Evolutionary conservation across 495 filamentous ascomycete species (phyloP).

Genomic region (Choiromyces venosus): DNA sequence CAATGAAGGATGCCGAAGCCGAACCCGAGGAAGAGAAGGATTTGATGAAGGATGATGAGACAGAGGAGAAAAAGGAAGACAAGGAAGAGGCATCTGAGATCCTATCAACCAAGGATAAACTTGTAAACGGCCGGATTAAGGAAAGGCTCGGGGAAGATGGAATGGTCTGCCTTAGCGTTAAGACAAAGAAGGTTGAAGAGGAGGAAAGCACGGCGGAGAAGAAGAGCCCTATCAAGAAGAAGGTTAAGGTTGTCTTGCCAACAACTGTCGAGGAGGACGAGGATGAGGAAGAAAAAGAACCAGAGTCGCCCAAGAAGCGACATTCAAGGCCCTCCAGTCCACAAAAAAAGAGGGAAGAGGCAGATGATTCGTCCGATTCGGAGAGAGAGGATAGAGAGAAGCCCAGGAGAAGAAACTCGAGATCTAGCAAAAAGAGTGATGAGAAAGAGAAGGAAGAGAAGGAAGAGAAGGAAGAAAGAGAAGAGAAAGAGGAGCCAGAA

Average conservation of each 20-base stretch:
- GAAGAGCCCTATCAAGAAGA: slow-evolving; percentile 28
- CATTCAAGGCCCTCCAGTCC: slow-evolving; percentile 14
- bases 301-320: slow-evolving; percentile 7
- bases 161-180: slow-evolving; percentile 18
- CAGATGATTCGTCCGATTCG: slow-evolving; percentile 27
- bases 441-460: slow-evolving; percentile 16
- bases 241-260: slow-evolving; percentile 25
- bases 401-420: slow-evolving; percentile 43
- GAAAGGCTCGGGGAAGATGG: slow-evolving; percentile 27
- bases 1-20: neutral
- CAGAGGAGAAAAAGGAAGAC: slow-evolving; percentile 25
- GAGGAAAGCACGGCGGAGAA: slow-evolving; percentile 20
- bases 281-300: slow-evolving; percentile 28
- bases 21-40: slow-evolving; percentile 16
- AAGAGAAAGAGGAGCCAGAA: slow-evolving; percentile 26
- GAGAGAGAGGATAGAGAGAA: slow-evolving; percentile 43
- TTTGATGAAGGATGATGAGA: slow-evolving; percentile 15
- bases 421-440: slow-evolving; percentile 6
- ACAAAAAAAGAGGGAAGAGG: slow-evolving; percentile 39
- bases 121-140: slow-evolving; percentile 34
- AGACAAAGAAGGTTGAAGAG: slow-evolving; percentile 13
- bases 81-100: slow-evolving; percentile 24
- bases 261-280: slow-evolving; percentile 30
- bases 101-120: slow-evolving; percentile 26
- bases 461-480: slow-evolving; percentile 13